Evolutionary conservation across 768 basidiomycete species (phyloP), one percentile per base, ranked within the genome.

Genomic region (Tremella fuciformis): DNA sequence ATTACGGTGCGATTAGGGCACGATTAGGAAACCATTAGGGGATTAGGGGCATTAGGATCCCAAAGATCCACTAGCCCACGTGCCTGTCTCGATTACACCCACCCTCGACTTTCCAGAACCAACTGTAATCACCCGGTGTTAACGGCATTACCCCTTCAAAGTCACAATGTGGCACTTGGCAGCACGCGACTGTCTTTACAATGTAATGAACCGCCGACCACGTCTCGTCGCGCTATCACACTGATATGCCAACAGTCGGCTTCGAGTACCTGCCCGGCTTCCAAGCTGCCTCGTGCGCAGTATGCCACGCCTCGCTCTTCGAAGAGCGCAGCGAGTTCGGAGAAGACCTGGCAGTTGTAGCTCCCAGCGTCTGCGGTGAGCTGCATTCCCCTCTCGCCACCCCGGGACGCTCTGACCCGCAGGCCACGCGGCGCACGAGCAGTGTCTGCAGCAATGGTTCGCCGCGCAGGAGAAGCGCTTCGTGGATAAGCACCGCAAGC

Each of bases 381-480:
- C 22, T 18, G 7, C 39, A 11, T 46, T 15, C 42, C 42, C 22
- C 15, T 46, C 42, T 15, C 22, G 4, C 42, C 4, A 6, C 4
- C 42, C 42, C 42, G 8, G n/a, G 42, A 6, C n/a, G 6, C 15
- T n/a, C 42, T 46, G 42, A 46, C 42, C 11, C n/a, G 22, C 42
- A 46, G 42, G 42, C 16, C 42, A 46, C 22, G 42, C 42, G n/a
- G 42, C 42, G 16, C 42, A 46, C 22, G 42, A 46, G 16, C n/a
- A n/a, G 16, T 46, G 42, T 46, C 42, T 46, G n/a, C n/a, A 46
- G 22, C 42, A 22, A 18, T 46, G 42, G 42, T 46, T 46, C 42
- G 22, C 42, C 42, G 22, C 42, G n/a, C 42, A 46, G 16, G n/a
- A 22, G n/a, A 18, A n/a, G 16, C 42, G 42, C 6, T 46, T 46